Base-by-base conservation (phyloP, 148 eudicot genomes). In the Chenopodium album region DNA sequence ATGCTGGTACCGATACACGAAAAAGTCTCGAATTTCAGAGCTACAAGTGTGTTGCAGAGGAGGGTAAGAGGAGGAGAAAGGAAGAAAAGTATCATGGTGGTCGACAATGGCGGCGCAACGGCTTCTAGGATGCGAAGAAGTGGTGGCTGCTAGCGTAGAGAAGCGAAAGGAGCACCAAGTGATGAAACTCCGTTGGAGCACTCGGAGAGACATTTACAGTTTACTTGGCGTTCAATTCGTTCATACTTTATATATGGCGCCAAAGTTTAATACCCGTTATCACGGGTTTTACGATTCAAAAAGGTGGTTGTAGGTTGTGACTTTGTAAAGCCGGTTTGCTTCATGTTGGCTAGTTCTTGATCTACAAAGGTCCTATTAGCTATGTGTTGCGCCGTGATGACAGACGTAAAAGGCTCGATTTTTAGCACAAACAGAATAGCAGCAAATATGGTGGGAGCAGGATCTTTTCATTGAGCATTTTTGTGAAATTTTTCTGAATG, bases 1-100 rank as follows among this genome's bases (percentile, higher is more conserved):
- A 79, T 86, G 46, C 37, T 79, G 85, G 77, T 78, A 94, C 23
- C 77, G 78, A 37, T 70, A 47, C 29, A 86, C 86, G 62, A 94
- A 88, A 78, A 78, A 31, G 31, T 92, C 87, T 44, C 86, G 78
- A 65, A 71, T 47, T 72, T 72, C 79, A 19, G 48, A 41, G 65
- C 67, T 29, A 68, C 2, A 75, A 20, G 41, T 26, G 71, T 22
- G 63, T 67, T 46, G 12, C 10, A 2, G 68, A 64, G 13, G 3
- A 20, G 50, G 26, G 12, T 48, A 48, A 48, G 52, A 48, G 13
- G 52, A 48, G 52, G 52, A 48, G 52, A 11, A 7, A 48, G 52
- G 13, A 48, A 48, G 60, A 54, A 54, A 13, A 54, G 20, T 1
- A 16, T 50, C 32, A 74, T 29, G 22, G 46, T 56, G 14, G 32